Evolutionary conservation across 345 rosid genomes (phyloP), one percentile per base, ranked within the genome.

Genomic region (Kernera saxatilis): DNA sequence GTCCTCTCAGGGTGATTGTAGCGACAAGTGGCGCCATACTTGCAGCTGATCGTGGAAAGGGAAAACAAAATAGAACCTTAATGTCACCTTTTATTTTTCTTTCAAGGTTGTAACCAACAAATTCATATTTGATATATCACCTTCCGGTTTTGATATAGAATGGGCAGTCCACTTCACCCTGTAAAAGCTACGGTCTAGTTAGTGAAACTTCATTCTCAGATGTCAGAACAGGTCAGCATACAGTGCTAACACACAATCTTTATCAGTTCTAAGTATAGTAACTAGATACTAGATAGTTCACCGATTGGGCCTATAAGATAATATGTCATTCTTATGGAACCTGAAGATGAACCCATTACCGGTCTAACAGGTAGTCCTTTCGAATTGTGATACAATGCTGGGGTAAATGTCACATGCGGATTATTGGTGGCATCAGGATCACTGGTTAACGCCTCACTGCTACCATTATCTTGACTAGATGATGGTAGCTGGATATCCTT

Each of bases 121-220:
- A 27, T 5, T 43, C 17, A 21, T 68, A 44, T 72, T 46, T 58
- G 43, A 51, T 53, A 74, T 58, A n/a, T 78, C 76, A 93, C 98
- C 97, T 93, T 78, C 97, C 96, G 33, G 94, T 93, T 87, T 91
- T 91, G 75, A 91, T 70, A 80, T 93, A 91, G 82, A 93, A 93
- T 54, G 97, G 97, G 64, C 98, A 93, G 78, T 90, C 96, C 72
- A 68, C 84, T 84, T 93, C 98, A 46, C 85, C 94, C 98, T 93
- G 84, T 60, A 82, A 64, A 67, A 67, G 25, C 26, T 49, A 57
- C 64, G 52, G 21, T 52, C 58, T 41, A 51, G 41, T 76, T 49
- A 76, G 48, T 57, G 18, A 69, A 69, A 68, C 64, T 52, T 50
- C 37, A 60, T 51, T 60, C 58, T 51, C 43, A 44, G 64, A 45